Evolutionary conservation across 371 early-diverging fungal species (phyloP).

Genomic region (Mucor indicus): DNA sequence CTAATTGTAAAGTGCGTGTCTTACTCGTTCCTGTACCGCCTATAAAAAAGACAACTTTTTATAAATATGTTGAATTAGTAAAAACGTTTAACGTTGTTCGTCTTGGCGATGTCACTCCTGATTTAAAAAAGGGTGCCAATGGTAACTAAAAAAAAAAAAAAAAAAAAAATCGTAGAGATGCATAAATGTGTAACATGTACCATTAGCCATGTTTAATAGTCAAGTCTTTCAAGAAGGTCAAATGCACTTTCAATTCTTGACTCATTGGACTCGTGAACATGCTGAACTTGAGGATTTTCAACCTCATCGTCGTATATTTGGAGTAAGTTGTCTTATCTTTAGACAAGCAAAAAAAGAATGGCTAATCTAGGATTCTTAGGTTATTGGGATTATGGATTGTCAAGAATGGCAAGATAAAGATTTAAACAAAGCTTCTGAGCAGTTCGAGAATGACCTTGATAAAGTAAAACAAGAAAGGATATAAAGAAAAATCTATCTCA

Average conservation of each 20-base stretch:
- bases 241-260: constrained; percentile 75
- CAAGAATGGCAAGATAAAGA: constrained; percentile 65
- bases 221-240: constrained; percentile 64
- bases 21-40: constrained; percentile 76
- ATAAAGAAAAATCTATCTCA: not conserved
- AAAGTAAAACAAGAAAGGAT: constrained; percentile 39
- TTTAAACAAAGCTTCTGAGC: constrained; percentile 59
- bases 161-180: not conserved
- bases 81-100: constrained; percentile 53
- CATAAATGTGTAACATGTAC: not conserved
- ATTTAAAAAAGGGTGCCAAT: constrained; percentile 40
- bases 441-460: constrained; percentile 60
- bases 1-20: constrained; percentile 65
- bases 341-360: not conserved
- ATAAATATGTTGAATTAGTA: constrained; percentile 62
- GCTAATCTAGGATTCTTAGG: constrained; percentile 28
- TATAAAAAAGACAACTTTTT: constrained; percentile 64
- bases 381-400: constrained; percentile 84
- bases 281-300: constrained; percentile 75
- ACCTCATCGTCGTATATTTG: constrained; percentile 73
- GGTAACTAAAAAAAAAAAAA: constrained; percentile 26
- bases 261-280: constrained; percentile 63
- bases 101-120: constrained; percentile 61
- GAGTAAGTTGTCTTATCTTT: constrained; percentile 42
- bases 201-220: constrained; percentile 23